A percentile compares a stretch with the other conserved stretches of the same genome.
Evolutionary conservation across 1,139 yeast species (phyloP).

Genomic region (Protomyces macrosporus): DNA sequence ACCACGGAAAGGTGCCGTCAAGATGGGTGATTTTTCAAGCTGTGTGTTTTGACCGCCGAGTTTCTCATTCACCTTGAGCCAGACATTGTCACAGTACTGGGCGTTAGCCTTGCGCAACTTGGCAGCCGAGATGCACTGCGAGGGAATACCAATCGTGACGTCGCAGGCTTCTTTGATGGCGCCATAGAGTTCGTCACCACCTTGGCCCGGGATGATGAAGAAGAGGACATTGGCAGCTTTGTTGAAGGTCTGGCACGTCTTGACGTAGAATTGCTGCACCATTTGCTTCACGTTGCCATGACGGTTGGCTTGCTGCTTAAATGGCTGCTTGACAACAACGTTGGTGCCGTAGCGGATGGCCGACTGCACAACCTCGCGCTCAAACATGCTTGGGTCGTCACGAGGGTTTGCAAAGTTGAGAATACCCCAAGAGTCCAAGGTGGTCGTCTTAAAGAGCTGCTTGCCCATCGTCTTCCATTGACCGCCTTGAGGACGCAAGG

Average conservation of each 20-base stretch:
- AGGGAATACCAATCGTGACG: conserved; percentile 25
- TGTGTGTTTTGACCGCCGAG: conserved; percentile 32
- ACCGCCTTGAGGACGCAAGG: conserved; percentile 27
- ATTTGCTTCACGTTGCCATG: conserved; percentile 17
- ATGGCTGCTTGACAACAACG: conserved; percentile 13
- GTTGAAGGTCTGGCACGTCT: conserved; percentile 26
- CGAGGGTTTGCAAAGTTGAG: conserved; percentile 28
- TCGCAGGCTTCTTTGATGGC: conserved; percentile 29
- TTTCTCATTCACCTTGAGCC: conserved; percentile 34
- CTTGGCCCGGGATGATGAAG: conserved; percentile 25
- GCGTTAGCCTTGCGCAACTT: conserved; percentile 26
- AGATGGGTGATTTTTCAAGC: not conserved
- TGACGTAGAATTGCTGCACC: conserved; percentile 24
- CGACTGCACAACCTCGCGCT: not conserved
- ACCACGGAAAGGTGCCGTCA: conserved; percentile 26
- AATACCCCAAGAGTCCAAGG: conserved; percentile 30
- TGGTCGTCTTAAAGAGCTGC: conserved; percentile 21
- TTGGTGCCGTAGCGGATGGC: not conserved
- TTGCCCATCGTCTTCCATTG: conserved; percentile 29
- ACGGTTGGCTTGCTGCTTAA: conserved; percentile 7
- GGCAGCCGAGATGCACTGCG: conserved; percentile 28
- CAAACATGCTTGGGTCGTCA: conserved; percentile 7
- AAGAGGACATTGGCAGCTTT: conserved; percentile 28
- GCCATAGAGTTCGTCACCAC: conserved; percentile 27
- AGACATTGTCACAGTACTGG: conserved; percentile 31